Evolutionary conservation across 176 grass and related monocot species (phyloP).

Genomic region (Oryza punctata): DNA sequence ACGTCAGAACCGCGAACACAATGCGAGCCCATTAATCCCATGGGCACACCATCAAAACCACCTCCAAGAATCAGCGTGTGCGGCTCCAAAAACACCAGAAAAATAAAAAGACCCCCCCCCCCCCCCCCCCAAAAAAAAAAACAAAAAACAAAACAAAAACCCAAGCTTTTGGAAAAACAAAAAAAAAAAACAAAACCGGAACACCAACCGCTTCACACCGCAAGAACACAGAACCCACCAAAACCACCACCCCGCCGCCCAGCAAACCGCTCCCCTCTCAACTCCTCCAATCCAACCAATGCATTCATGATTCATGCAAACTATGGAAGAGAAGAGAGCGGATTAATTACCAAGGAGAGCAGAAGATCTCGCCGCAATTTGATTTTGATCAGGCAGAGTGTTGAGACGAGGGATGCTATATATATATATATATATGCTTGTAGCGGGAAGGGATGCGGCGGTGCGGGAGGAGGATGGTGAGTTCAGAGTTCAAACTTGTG

Average conservation of each 20-base stretch:
- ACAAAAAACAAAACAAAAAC: not conserved
- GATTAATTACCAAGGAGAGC: not conserved
- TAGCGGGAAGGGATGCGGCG: not conserved
- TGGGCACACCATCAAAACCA: too few relatives aligned
- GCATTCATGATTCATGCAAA: not conserved
- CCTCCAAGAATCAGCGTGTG: too few relatives aligned
- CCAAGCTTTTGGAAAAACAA: not conserved
- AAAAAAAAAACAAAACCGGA: not conserved
- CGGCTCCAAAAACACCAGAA: not conserved
- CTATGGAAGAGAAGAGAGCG: not conserved
- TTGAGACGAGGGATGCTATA: not conserved
- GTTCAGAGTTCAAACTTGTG: constrained; percentile 12
- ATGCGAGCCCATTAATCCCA: not conserved
- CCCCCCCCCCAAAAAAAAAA: too few relatives aligned
- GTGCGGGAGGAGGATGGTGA: not conserved
- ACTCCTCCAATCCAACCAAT: not conserved
- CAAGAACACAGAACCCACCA: constrained; percentile 10
- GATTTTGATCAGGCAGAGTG: not conserved
- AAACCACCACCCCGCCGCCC: not conserved
- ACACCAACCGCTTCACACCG: not conserved
- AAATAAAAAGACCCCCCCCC: not conserved
- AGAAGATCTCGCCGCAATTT: constrained; percentile 30
- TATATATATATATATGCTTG: too few relatives aligned
- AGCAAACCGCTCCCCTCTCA: not conserved
- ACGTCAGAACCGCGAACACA: not conserved